Base-by-base conservation (phyloP, 305 asterid genomes). In the Fraxinus xanthoxyloides region DNA sequence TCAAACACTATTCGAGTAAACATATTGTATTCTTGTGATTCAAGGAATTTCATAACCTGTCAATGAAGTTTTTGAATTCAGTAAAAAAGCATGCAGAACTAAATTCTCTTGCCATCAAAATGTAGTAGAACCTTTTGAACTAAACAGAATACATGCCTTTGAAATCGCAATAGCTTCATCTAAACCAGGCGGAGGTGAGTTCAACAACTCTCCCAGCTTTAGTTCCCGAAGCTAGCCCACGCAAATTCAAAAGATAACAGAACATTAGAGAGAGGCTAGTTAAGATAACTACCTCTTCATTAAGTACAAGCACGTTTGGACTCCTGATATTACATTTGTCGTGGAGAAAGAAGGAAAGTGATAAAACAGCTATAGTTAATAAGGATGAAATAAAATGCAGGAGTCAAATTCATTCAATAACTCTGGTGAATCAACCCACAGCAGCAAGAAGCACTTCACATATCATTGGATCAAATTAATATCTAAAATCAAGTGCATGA, bases 91-190 rank as follows among this genome's bases (percentile, higher is more conserved):
- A 72, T 51, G 32, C 28, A 59, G 48, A 63, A 73, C 31, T 40
- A 21, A 73, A 61, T 56, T 21, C 35, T n/a, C 74, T 21, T 19
- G 46, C 77, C 28, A 35, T 65, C 31, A n/a, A 76, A 74, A 77
- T 48, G 59, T 54, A 84, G 80, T 73, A 77, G 65, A 13, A 82
- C 1, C 34, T 80, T 63, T 76, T n/a, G 31, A 76, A 31, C 30
- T 31, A 38, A 79, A 74, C 59, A 43, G 35, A 46, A 75, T 8
- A 77, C 91, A 75, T 92, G 88, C 99, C 99, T 95, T 95, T 13
- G 97, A 94, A 88, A 96, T 94, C 59, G 99, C 99, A 76, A 96
- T 90, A 80, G 97, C 99, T 92, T 96, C 99, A 80, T 96, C 99
- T 26, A 96, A 87, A 79, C 98, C 99, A 77, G 99, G 99, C 73